These are phyloP conservation scores for Nannizzia gypsea DNA, from an alignment of 2,329 filamentous ascomycete species.

Conservation along the genomic window DNA sequence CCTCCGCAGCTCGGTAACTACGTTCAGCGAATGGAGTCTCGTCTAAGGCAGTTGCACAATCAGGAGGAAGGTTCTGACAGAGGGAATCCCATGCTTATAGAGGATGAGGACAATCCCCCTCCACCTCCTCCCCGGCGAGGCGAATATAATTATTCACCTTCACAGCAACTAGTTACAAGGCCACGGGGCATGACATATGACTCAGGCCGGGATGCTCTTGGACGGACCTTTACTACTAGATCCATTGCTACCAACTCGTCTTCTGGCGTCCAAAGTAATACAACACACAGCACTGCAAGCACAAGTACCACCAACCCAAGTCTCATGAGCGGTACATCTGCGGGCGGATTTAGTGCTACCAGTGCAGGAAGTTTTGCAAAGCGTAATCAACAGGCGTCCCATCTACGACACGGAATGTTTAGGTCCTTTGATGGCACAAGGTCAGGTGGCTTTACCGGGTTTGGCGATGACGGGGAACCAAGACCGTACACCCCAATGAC, in stretches of 20 bases:
- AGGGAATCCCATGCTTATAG: constrained; percentile 37
- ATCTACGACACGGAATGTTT: constrained; percentile 1
- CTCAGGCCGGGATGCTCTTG: constrained; percentile 57
- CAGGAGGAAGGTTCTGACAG: constrained; percentile 32
- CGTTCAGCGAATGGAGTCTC: constrained; percentile 81
- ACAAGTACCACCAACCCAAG: constrained; percentile 72
- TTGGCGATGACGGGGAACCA: constrained; percentile 20
- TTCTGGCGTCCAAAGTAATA: constrained; percentile 55
- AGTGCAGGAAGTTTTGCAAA: constrained; percentile 88
- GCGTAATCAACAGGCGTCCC: constrained; percentile 30
- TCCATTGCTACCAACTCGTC: constrained; percentile 73
- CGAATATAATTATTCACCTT: constrained; percentile 22
- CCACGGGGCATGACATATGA: constrained; percentile 50
- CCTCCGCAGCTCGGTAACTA: constrained; percentile 71
- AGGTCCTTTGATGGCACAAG: constrained; percentile 31
- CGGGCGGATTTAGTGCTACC: constrained; percentile 82
- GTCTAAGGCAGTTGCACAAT: constrained; percentile 58
- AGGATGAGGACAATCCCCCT: constrained; percentile 41
- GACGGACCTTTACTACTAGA: constrained; percentile 76
- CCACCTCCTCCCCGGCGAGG: constrained; percentile 51
- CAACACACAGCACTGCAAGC: constrained; percentile 53
- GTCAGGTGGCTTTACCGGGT: constrained; percentile 29
- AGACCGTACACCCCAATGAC: constrained; percentile 35
- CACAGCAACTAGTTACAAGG: constrained; percentile 27
- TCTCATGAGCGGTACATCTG: constrained; percentile 87